Evolutionary conservation across 371 early-diverging fungal species (phyloP), one percentile per base, ranked within the genome.

Genomic region (Mortierella sp.): DNA sequence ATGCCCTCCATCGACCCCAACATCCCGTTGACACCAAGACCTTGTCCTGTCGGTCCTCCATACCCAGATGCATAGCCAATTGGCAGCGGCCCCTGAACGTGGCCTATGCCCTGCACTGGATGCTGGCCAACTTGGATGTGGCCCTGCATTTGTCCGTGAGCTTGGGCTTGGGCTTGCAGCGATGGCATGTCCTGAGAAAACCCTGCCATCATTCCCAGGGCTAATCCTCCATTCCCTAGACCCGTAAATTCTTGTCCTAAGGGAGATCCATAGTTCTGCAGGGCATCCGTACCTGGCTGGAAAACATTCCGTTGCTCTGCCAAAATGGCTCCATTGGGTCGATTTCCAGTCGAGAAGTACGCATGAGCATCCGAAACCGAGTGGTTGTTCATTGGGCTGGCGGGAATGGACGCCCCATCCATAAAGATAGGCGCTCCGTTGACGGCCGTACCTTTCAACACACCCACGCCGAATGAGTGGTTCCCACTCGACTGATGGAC

Each of bases 1-100:
- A 67, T 67, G 8, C 67, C 40, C 40, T 67, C 40, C 67, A 67
- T 67, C 11, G 67, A 67, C 14, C 67, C 67, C 67, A 67, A 37
- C 67, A 67, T 37, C 67, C 67, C 67, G 6, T 67, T 67, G 24
- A 67, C 67, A 3, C 21, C 9, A 19, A 67, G 10, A 24, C 37
- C 40, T 19, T 67, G 67, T 34, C 67, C 67, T 21, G 24, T 24
- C 5, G 34, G 67, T 67, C 67, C 67, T 67, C 40, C 67, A 40
- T 40, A 67, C 21, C 40, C 67, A 37, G 34, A 24, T 3, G 40
- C 67, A 67, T 67, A 67, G 37, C 67, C 67, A 16, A 40, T 67
- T 2, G 67, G 43, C 34, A 16, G 28, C 43, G 37, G 67, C 34
- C 67, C 67, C 9, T 21, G 37, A 37, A 37, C 67, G 10, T 37